These are phyloP conservation scores for Suaeda aralocaspica DNA, from an alignment of 148 eudicot species.

Conservation along the genomic window DNA sequence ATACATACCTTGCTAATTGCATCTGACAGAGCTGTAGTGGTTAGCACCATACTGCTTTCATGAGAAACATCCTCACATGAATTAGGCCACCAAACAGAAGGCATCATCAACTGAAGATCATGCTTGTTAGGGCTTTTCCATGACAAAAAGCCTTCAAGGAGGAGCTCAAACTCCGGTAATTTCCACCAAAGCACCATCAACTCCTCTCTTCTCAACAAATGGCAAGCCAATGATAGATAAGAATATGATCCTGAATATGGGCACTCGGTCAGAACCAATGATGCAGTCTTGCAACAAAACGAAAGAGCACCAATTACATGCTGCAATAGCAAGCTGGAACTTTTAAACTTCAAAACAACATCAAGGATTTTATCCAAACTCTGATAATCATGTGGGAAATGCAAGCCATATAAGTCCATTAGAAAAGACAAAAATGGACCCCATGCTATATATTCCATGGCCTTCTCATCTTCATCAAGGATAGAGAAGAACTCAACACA, in stretches of 20 bases:
- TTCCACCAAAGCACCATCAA: slow-evolving; percentile 87
- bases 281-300: slow-evolving; percentile 66
- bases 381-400: slow-evolving; percentile 68
- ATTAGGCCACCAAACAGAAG: slow-evolving; percentile 97
- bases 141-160: slow-evolving; percentile 83
- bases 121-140: slow-evolving; percentile 80
- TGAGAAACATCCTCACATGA: slow-evolving; percentile 69
- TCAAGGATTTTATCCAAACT: slow-evolving; percentile 81
- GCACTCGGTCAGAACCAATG: slow-evolving; percentile 68
- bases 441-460: slow-evolving; percentile 65
- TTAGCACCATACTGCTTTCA: slow-evolving; percentile 83
- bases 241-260: slow-evolving; percentile 93
- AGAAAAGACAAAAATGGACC: slow-evolving; percentile 72
- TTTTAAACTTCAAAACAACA: slow-evolving; percentile 46
- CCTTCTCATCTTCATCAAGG: slow-evolving; percentile 43
- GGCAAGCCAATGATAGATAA: slow-evolving; percentile 75
- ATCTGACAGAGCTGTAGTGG: slow-evolving; percentile 70
- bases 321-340: slow-evolving; percentile 51
- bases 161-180: slow-evolving; percentile 64
- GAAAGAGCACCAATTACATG: slow-evolving; percentile 70
- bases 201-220: slow-evolving; percentile 69
- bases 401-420: slow-evolving; percentile 58
- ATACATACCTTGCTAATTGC: slow-evolving; percentile 67
- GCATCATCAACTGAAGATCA: slow-evolving; percentile 75
- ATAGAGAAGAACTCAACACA: slow-evolving; percentile 58